Conservation (phyloP, 169 alveolate genomes). For the Babesia ovis region DNA sequence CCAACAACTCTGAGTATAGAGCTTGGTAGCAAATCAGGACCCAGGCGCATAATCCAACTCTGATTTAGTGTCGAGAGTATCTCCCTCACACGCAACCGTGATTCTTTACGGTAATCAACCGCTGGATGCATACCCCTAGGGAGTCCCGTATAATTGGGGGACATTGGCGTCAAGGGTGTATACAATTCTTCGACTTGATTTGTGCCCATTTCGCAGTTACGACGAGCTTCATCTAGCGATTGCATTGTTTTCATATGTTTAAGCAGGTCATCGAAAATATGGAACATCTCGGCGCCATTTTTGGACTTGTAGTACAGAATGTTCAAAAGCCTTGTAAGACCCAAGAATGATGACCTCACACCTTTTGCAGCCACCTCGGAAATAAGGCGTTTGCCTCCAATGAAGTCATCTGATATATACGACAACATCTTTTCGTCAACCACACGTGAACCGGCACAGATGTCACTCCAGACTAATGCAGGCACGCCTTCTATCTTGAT, state of each 20-base stretch:
- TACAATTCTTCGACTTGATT: constrained; percentile 1
- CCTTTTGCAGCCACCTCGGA: constrained; percentile 38
- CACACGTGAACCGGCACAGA: constrained; percentile 25
- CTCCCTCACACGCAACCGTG: constrained; percentile 20
- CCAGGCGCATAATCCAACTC: constrained; percentile 23
- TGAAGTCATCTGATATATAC: constrained; percentile 46
- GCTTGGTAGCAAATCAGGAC: constrained; percentile 17
- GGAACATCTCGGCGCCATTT: constrained; percentile 15
- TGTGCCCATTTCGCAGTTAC: constrained; percentile 40
- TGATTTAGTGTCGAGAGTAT: constrained; percentile 19
- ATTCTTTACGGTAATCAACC: constrained; percentile 29
- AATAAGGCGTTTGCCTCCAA: constrained; percentile 48
- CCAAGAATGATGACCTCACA: constrained; percentile 24
- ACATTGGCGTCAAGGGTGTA: constrained; percentile 10
- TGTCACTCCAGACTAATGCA: constrained; percentile 22
- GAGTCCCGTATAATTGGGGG: not conserved
- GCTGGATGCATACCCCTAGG: not conserved
- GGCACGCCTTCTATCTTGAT: constrained; percentile 12
- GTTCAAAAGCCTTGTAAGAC: constrained; percentile 56
- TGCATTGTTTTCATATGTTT: constrained; percentile 41
- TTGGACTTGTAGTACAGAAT: constrained; percentile 34
- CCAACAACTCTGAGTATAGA: constrained; percentile 24
- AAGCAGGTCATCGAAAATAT: constrained; percentile 22
- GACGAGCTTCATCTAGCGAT: constrained; percentile 42
- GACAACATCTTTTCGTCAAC: constrained; percentile 59